A percentile compares a stretch with the other conserved stretches of the same genome.
phyloP scores from a whole-genome alignment of 768 basidiomycete species.

The Lactifluus piperatus region DNA sequence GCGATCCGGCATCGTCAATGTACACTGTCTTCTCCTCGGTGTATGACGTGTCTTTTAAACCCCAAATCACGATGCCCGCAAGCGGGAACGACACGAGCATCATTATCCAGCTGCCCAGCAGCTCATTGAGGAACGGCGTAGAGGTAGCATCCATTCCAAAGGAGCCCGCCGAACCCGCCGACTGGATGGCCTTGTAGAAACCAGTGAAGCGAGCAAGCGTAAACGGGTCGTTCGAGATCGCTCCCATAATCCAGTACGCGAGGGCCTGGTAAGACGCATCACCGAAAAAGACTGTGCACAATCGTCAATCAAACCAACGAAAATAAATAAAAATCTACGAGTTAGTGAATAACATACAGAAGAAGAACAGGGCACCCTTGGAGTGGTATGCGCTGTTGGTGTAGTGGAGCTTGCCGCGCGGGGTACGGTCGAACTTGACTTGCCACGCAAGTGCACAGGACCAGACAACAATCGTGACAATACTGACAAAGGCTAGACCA shows the following conservation, averaged over 20 bases:
- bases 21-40: conserved; percentile 28
- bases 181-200: conserved; percentile 35
- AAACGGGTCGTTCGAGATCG: conserved; percentile 39
- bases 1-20: conserved; percentile 22
- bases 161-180: conserved; percentile 31
- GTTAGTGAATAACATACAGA: conserved; percentile 25
- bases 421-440: conserved; percentile 30
- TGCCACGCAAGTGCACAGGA: conserved; percentile 33
- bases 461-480: conserved; percentile 31
- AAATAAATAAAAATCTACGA: background rate
- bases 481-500: conserved; percentile 29
- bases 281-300: conserved; percentile 30
- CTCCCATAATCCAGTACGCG: conserved; percentile 34
- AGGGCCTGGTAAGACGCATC: conserved; percentile 32
- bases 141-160: conserved; percentile 39
- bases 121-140: conserved; percentile 38
- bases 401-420: conserved; percentile 24
- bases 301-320: background rate
- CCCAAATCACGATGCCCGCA: conserved; percentile 28
- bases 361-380: conserved; percentile 34
- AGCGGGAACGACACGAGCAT: conserved; percentile 31
- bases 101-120: conserved; percentile 29
- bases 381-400: conserved; percentile 28
- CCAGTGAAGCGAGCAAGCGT: conserved; percentile 37
- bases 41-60: conserved; percentile 33